These are phyloP conservation scores for Rhizopogon vesiculosus DNA, from an alignment of 768 basidiomycete species.

Conservation along the genomic window DNA sequence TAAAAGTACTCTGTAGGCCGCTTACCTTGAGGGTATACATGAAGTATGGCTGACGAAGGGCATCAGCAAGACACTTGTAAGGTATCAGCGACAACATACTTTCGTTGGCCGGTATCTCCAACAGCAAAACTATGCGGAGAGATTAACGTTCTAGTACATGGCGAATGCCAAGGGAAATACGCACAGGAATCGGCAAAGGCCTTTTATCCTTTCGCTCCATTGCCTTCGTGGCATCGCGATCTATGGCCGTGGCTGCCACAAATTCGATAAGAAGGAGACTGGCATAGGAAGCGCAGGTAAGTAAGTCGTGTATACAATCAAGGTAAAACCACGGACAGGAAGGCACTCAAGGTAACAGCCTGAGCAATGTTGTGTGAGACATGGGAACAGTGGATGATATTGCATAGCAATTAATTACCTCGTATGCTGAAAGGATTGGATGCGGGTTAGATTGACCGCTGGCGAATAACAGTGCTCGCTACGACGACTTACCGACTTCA, in stretches of 20 bases:
- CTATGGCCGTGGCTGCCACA: conserved; percentile 66
- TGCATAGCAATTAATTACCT: conserved; percentile 37
- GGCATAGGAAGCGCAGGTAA: conserved; percentile 1
- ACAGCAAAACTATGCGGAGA: conserved; percentile 58
- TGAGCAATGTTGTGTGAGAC: conserved; percentile 25
- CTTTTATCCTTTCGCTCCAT: conserved; percentile 78
- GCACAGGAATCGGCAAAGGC: conserved; percentile 62
- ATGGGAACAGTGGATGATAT: conserved; percentile 1
- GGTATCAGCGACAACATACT: conserved; percentile 26
- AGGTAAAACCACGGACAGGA: conserved; percentile 52
- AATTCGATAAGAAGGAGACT: conserved; percentile 82
- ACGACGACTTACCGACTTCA: conserved; percentile 37
- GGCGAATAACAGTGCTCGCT: background rate
- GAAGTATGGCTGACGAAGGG: conserved; percentile 61
- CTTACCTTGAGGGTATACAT: conserved; percentile 81
- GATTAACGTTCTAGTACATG: background rate
- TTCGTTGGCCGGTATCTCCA: conserved; percentile 82
- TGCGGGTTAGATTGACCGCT: conserved; percentile 13
- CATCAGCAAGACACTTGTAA: background rate
- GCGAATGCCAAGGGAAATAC: conserved; percentile 20
- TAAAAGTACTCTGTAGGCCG: background rate
- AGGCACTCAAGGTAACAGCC: conserved; percentile 83
- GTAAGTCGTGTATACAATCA: background rate
- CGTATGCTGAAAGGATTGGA: conserved; percentile 46
- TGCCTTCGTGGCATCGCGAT: conserved; percentile 59